Conservation (phyloP, 371 early-diverging fungal genomes). For the Mortierella sp. region DNA sequence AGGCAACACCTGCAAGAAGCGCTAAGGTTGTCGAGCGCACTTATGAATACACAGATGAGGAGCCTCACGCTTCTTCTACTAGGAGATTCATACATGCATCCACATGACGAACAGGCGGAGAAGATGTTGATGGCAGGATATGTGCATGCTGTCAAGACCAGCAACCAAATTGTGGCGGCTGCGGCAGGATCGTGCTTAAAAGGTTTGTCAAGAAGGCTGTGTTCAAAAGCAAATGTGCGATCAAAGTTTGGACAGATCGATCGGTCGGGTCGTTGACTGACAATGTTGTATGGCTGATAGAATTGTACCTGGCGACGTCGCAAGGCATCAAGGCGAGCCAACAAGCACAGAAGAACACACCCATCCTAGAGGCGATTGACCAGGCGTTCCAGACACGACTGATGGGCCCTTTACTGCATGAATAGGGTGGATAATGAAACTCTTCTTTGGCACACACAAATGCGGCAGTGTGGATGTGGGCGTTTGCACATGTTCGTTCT, state of each 20-base stretch:
- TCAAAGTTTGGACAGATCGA: too few species aligned
- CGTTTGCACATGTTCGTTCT: too few species aligned
- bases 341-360: conserved; percentile 39
- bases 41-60: conserved; percentile 44
- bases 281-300: too few species aligned
- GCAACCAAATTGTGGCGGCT: conserved; percentile 31
- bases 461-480: too few species aligned
- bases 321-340: conserved; percentile 53
- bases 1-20: conserved; percentile 53
- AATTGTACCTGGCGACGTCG: conserved; percentile 45
- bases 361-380: conserved; percentile 25
- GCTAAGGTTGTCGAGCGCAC: conserved; percentile 24
- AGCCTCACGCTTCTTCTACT: conserved; percentile 40
- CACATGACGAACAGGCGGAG: conserved; percentile 47
- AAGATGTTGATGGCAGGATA: conserved; percentile 39
- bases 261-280: too few species aligned
- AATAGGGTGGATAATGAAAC: background rate
- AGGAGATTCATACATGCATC: conserved; percentile 41
- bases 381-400: conserved; percentile 28
- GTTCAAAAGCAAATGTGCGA: too few species aligned
- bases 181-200: conserved; percentile 46
- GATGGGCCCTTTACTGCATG: conserved; percentile 21
- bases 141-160: conserved; percentile 39
- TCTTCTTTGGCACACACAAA: conserved; percentile 2
- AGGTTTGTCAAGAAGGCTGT: conserved; percentile 22